phyloP scores from a whole-genome alignment of 116 monocot genomes.

The Zostera marina region DNA sequence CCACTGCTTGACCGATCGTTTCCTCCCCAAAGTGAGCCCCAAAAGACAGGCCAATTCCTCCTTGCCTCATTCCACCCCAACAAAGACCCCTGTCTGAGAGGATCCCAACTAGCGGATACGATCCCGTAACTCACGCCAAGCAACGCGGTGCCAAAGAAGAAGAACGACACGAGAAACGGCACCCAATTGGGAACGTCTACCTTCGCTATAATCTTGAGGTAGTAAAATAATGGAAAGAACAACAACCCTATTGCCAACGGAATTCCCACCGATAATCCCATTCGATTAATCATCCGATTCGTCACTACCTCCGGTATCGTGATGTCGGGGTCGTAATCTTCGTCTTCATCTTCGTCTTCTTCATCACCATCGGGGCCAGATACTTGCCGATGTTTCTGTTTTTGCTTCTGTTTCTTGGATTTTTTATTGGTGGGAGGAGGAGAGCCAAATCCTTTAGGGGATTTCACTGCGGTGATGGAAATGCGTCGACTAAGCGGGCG shows the following conservation, averaged over 20 bases:
- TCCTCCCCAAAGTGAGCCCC: slow-evolving; percentile 54
- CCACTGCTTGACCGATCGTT: slow-evolving; percentile 1
- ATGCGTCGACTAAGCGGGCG: not conserved
- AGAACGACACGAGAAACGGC: slow-evolving; percentile 76
- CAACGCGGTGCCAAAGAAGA: slow-evolving; percentile 84
- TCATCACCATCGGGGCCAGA: slow-evolving; percentile 20
- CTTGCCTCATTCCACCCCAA: slow-evolving; percentile 87
- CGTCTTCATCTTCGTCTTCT: slow-evolving; percentile 10
- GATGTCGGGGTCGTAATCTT: slow-evolving; percentile 2
- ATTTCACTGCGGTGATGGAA: slow-evolving; percentile 7
- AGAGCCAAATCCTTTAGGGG: slow-evolving; percentile 16
- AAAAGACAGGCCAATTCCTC: slow-evolving; percentile 89
- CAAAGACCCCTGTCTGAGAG: slow-evolving; percentile 66
- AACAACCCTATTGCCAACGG: slow-evolving; percentile 50
- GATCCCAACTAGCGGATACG: slow-evolving; percentile 96
- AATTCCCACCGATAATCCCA: slow-evolving; percentile 68
- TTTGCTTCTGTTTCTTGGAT: not conserved
- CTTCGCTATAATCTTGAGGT: slow-evolving; percentile 57
- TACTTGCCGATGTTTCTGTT: slow-evolving; percentile 4
- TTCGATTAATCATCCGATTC: slow-evolving; percentile 59
- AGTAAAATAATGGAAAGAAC: slow-evolving; percentile 95
- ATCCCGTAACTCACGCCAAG: slow-evolving; percentile 85
- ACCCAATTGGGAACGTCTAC: slow-evolving; percentile 85
- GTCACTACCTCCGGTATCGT: slow-evolving; percentile 24
- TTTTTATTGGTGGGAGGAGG: slow-evolving; percentile 7